Evolutionary conservation across 2,329 filamentous ascomycete genomes (phyloP), one percentile per base, ranked within the genome.

Genomic region (Alternaria conjuncta): DNA sequence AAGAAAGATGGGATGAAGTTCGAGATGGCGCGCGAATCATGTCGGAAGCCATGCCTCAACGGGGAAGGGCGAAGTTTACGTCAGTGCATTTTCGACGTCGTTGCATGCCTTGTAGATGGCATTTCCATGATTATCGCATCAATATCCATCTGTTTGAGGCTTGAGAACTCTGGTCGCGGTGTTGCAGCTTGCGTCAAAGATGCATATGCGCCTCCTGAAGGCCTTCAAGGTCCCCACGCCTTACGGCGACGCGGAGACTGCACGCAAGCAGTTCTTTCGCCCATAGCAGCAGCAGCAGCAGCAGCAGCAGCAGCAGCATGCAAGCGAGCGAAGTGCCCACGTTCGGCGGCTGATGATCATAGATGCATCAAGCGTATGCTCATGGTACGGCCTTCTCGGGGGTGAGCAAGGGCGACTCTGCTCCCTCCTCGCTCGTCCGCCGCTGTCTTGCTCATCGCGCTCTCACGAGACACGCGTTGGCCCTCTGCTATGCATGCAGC

Each of bases 31-130:
- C 18, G n/a, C 18, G 13, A 20, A 54, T 18, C 23, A 18, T 28
- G 18, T 46, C 56, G 46, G 57, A 45, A 28, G 47, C 57, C 57
- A 59, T 59, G 49, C 57, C 57, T 51, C 57, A 59, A 54, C 36
- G 21, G 49, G 57, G 18, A 59, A 50, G 15, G 47, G 28, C 57
- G 36, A 54, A 21, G 36, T 41, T 43, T 28, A 36, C 53, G 47
- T 53, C 46, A 28, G 32, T 44, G 56, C 47, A 45, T 25, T 54
- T 25, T 45, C 18, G 26, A 46, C 47, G 26, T 59, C 25, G 26
- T 54, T 32, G 49, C 18, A 54, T 21, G 26, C 13, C 20, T 54
- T 4, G 7, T 10, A 54, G 13, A 18, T n/a, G 25, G 21, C 30
- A 10, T 54, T 21, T 26, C 25, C 49, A 54, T 59, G 18, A 18